Evolutionary conservation across 139 green algal species (phyloP), one percentile per base, ranked within the genome.

Genomic region (Coelastrella sp.): DNA sequence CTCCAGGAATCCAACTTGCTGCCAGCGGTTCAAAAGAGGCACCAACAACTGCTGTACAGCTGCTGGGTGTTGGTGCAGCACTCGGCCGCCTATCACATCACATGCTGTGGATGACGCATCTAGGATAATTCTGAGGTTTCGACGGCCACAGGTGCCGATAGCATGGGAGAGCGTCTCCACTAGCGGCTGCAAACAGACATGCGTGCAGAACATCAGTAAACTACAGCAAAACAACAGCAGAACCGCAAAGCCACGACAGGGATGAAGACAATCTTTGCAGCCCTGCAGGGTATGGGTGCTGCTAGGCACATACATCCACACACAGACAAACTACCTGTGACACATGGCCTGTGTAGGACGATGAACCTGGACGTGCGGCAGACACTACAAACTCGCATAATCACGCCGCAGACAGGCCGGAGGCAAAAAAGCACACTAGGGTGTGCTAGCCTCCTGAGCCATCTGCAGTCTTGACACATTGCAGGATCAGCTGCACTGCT

Each of bases 101-200:
- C 93, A 95, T 7, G 99, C 88, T 9, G 95, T 98, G 59, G 82
- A 81, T 11, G 99, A 81, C 24, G 96, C 95, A 87, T 99, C 98
- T 81, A 98, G 99, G 61, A 97, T 89, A 6, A 96, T 94, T 60
- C 95, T 93, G 84, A 99, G 90, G 89, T 98, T 98, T 75, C 94
- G 91, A 49, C 94, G 93, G 6, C 92, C 93, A 91, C 97, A 99
- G 60, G 79, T 83, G 20, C 83, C 20, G 4, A 94, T 22, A 1
- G 93, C 96, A 49, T 65, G n/a, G 1, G 91, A 94, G 35, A 98
- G 84, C 9, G 93, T 86, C 15, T 95, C 81, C 20, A 97, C 82
- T 6, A 98, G 94, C 12, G 87, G 76, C 85, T 93, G 93, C 91
- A 89, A 35, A 11, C 24, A 68, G 11, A 57, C n/a, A 80, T 27